Base-by-base conservation (phyloP, 257 asterid species). In the Haberlea rhodopensis region DNA sequence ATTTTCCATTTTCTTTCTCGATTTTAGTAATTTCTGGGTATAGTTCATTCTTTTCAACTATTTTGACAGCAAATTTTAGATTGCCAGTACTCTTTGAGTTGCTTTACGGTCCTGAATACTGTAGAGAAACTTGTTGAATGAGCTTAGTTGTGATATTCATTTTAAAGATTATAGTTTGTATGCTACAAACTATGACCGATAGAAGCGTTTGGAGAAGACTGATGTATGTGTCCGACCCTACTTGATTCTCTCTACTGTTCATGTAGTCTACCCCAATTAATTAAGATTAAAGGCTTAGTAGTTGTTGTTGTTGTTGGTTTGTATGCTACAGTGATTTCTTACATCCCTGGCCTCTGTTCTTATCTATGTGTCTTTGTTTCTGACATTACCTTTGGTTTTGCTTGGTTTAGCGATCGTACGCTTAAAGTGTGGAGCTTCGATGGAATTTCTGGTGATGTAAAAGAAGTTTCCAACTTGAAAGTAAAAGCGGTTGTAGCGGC, bases 351-450 rank as follows among this genome's bases (percentile, higher is more conserved):
- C n/a, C 53, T n/a, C 54, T 40, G 5, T 69, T 22, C n/a, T n/a
- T 51, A 2, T 28, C 32, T 25, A 10, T 6, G n/a, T 45, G 1
- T 21, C 8, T 54, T 19, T 29, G 24, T 45, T 58, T 63, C 72
- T 67, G 58, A 75, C 32, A 51, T 52, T 61, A 57, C 9, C 45
- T 68, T 40, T 65, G 52, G n/a, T n/a, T n/a, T n/a, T n/a, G n/a
- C n/a, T n/a, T n/a, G n/a, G 72, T 81, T 37, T 74, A 90, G 99
- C 60, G 96, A 90, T 73, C 95, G 84, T 54, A 87, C 95, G 10
- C 75, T 94, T 65, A 94, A 90, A 83, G 91, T 90, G 1, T 94
- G 99, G 99, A 82, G 82, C 84, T 72, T 86, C 34, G 95, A 90
- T 69, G 87, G 81, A 24, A 73, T 82, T 68, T 56, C 82, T 25